Evolutionary conservation across 306 rosid genomes (phyloP).

Genomic region (Trichosanthes cucumerina): DNA sequence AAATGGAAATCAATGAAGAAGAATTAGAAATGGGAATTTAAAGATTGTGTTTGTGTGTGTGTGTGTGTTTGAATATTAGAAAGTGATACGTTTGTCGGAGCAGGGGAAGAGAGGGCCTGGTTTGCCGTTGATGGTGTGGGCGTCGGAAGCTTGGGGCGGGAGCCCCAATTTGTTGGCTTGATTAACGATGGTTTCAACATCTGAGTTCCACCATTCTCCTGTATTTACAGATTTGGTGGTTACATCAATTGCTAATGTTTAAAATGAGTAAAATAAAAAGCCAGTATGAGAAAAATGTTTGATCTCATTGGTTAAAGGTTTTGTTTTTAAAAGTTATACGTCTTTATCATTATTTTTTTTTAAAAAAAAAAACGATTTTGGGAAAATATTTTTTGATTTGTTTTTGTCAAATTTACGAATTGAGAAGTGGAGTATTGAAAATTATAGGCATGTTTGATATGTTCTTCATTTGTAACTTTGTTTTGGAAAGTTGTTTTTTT

Average conservation of each 20-base stretch:
- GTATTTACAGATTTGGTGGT: neutral
- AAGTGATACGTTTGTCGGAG: slow-evolving; percentile 20
- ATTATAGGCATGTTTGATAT: neutral
- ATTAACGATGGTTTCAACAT: slow-evolving; percentile 18
- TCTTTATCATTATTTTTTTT: neutral
- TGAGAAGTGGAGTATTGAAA: neutral
- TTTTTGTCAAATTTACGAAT: neutral
- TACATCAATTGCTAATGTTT: neutral
- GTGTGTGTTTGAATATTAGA: too few species aligned
- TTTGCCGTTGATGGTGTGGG: slow-evolving; percentile 28
- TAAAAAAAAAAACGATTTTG: too few species aligned
- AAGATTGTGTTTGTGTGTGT: neutral
- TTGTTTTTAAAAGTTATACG: neutral
- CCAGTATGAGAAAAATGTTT: neutral
- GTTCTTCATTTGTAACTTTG: neutral
- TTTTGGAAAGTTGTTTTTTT: neutral
- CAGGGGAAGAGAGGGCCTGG: slow-evolving; percentile 29
- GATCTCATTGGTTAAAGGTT: neutral
- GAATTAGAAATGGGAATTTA: neutral
- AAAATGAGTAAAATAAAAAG: neutral
- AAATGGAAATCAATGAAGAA: neutral
- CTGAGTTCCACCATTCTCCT: slow-evolving; percentile 33
- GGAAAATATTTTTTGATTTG: neutral
- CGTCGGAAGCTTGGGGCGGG: slow-evolving; percentile 25
- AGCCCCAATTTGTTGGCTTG: slow-evolving; percentile 21